Base-by-base conservation (phyloP, 2,329 filamentous ascomycete genomes). In the Immersiporthe knoxdaviesiana region DNA sequence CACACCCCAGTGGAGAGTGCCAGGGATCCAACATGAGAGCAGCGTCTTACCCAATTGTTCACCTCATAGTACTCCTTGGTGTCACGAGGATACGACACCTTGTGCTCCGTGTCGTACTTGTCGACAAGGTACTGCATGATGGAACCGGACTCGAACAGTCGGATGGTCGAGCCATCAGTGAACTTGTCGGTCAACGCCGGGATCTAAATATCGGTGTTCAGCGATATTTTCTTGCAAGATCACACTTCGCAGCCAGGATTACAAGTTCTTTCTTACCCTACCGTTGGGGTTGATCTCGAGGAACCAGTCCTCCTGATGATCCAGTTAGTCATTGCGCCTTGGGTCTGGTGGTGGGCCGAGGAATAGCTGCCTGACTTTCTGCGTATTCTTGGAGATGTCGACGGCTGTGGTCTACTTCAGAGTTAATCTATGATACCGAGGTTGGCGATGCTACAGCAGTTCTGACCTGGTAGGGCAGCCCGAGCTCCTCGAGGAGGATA, bases 401-500 rank as follows among this genome's bases (percentile, higher is more conserved):
- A 91, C 86, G 54, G 27, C 41, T 8, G 70, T 70, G 1, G 66
- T 68, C 70, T 72, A 14, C 10, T 39, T 54, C 12, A 12, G 39
- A 10, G 65, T 71, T 35, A 70, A 21, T 62, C 21, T n/a, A 44
- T 16, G 10, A 27, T 18, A 44, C 8, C 14, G 35, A 44, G 3
- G n/a, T 10, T 10, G 12, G 16, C 37, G 41, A 32, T 2, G 35
- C 16, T 5, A 11, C 8, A 7, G 10, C 5, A 7, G 14, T 18
- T 54, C 70, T 61, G 39, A 90, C 87, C 80, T 93, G 89, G 82
- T 97, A 97, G n/a, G 91, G 87, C 54, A 97, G 82, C 73, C 90
- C 91, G 5, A 97, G 85, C 81, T 97, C 94, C 81, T 97, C 93
- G 21, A 97, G 83, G 12, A 92, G 86, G 73, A 97, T 97, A 68